Base-by-base conservation (phyloP, 176 grass and related monocot species). In the Neostapfia colusana region DNA sequence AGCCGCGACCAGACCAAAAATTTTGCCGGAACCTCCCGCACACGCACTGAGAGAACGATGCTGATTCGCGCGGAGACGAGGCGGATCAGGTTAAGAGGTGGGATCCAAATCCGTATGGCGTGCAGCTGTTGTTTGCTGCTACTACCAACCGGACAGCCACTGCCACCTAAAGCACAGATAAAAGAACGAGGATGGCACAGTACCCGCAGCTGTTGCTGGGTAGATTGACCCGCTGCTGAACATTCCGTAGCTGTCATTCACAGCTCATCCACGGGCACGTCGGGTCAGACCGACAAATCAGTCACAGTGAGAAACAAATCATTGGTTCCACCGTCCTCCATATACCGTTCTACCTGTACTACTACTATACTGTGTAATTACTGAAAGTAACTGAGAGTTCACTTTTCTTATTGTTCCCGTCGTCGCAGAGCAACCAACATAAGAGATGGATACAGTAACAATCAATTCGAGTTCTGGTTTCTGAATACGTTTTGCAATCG, bases 51-150 rank as follows among this genome's bases (percentile, higher is more conserved):
- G 23, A 18, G 31, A 57, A 26, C 28, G 36, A 38, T 66, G 28
- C 39, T 75, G 27, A 42, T 13, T 55, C 14, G 37, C 1, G 31
- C 51, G 8, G 51, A 26, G 70, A 69, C 63, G 69, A 85, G 84
- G 43, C 42, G 24, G 55, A 28, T 63, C 77, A 11, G 15, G 45
- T 25, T 18, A 36, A 59, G 25, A 31, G 16, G 40, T 23, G 23
- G 41, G 64, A 76, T 81, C 35, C 31, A 63, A 20, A 17, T 36
- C 35, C 20, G 16, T 36, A 23, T 37, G 34, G 43, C 11, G 53
- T 20, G 54, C 70, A 15, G 31, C 27, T 8, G 59, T 27, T 9
- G 16, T 11, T 10, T 23, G 63, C 40, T 65, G 59, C 25, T 42
- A 72, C 25, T 42, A 72, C 59, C 38, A 26, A 74, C 42, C 43